Evolutionary conservation across 768 basidiomycete species (phyloP).

Genomic region (Russula sp.): DNA sequence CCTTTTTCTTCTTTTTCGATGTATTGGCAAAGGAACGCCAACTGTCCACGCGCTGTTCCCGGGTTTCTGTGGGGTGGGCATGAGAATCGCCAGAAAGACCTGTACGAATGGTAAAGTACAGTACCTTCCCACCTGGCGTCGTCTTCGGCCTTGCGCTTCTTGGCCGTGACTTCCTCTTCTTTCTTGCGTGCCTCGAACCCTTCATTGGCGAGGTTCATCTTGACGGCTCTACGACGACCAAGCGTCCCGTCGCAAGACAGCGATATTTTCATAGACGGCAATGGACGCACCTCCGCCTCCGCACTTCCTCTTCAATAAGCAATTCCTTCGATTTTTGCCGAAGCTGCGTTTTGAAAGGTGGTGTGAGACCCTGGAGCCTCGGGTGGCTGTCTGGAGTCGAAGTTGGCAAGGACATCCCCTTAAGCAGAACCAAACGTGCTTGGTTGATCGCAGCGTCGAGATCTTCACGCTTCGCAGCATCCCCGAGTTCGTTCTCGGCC

Average conservation of each 20-base stretch:
- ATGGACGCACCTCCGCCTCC: conserved; percentile 68
- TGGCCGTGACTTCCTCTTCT: conserved; percentile 74
- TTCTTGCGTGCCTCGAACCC: conserved; percentile 91
- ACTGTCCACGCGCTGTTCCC: conserved; percentile 80
- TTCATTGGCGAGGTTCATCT: conserved; percentile 89
- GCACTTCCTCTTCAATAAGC: conserved; percentile 85
- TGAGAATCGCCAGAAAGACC: conserved; percentile 1
- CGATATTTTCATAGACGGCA: background rate
- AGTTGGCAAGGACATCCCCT: conserved; percentile 56
- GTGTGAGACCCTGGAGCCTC: conserved; percentile 50
- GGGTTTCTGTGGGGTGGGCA: conserved; percentile 48
- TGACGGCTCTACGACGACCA: conserved; percentile 61
- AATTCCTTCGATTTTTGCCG: conserved; percentile 75
- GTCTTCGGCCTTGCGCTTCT: conserved; percentile 86
- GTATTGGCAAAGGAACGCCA: conserved; percentile 72
- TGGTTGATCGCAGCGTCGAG: conserved; percentile 76
- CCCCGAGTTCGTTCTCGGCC: conserved; percentile 83
- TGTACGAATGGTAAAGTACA: conserved; percentile 23
- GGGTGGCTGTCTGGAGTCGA: conserved; percentile 59
- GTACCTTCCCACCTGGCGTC: conserved; percentile 88
- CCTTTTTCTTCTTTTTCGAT: conserved; percentile 82
- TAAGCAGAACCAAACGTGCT: conserved; percentile 67
- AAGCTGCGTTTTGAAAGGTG: conserved; percentile 65
- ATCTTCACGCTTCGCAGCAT: conserved; percentile 75
- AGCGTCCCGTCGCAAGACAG: conserved; percentile 12